Evolutionary conservation across 1,284 basidiomycete genomes (phyloP).

Genomic region (Rhodotorula sp.): DNA sequence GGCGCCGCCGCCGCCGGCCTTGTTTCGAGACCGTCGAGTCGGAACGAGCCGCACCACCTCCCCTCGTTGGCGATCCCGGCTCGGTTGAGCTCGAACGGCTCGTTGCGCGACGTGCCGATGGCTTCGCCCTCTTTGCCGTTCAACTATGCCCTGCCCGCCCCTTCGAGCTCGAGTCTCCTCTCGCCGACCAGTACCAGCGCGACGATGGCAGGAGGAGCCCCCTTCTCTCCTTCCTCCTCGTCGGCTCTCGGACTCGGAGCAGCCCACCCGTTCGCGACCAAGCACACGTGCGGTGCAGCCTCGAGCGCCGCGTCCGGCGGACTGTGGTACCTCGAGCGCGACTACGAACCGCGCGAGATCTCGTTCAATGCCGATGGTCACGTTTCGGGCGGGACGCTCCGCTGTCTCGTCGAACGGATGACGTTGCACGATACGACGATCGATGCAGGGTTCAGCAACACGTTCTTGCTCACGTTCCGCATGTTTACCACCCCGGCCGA

Average conservation of each 20-base stretch:
- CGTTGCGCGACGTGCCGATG: not conserved
- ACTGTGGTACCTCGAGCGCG: slow-evolving; percentile 55
- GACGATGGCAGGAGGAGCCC: too few species aligned
- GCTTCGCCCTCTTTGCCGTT: not conserved
- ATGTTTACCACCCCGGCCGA: slow-evolving; percentile 78
- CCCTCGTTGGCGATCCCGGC: not conserved
- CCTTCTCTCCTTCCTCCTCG: not conserved
- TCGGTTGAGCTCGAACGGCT: not conserved
- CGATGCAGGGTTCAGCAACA: slow-evolving; percentile 76
- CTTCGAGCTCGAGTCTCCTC: slow-evolving; percentile 9
- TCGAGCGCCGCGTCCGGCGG: slow-evolving; percentile 40
- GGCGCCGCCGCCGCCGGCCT: too few species aligned
- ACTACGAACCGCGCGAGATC: slow-evolving; percentile 76
- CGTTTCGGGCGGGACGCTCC: slow-evolving; percentile 85
- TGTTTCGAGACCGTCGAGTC: not conserved
- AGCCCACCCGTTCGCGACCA: not conserved
- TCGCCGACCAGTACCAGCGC: slow-evolving; percentile 1
- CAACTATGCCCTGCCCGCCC: not conserved
- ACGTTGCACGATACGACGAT: slow-evolving; percentile 85
- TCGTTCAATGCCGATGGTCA: slow-evolving; percentile 85
- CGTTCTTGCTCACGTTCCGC: slow-evolving; percentile 97
- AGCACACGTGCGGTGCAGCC: slow-evolving; percentile 2
- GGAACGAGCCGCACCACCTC: not conserved
- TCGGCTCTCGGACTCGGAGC: not conserved
- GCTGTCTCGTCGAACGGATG: slow-evolving; percentile 88